These are phyloP conservation scores for Canariomyces notabilis DNA, from an alignment of 2,329 filamentous ascomycete species.

Conservation along the genomic window DNA sequence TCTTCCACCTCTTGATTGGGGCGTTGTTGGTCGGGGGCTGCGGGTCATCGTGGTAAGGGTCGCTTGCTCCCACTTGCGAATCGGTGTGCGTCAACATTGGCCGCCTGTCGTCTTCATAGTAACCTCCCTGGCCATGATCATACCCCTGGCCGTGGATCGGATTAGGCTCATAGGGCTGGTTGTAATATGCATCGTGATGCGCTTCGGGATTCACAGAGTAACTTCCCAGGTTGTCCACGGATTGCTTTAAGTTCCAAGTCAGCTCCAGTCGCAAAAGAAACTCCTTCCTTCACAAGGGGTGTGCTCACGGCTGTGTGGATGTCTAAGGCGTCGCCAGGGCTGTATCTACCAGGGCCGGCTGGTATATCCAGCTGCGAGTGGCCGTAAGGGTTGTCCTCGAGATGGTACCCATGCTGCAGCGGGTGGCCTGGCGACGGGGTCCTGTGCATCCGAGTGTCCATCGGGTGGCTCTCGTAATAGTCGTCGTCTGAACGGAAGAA, in stretches of 20 bases:
- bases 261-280: constrained; percentile 4
- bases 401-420: constrained; percentile 69
- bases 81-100: constrained; percentile 70
- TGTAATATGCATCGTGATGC: constrained; percentile 84
- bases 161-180: constrained; percentile 71
- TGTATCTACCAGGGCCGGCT: constrained; percentile 51
- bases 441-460: constrained; percentile 54
- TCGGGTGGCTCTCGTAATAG: constrained; percentile 50
- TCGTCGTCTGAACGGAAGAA: constrained; percentile 46
- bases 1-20: constrained; percentile 87
- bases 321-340: constrained; percentile 70
- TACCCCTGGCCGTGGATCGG: constrained; percentile 56
- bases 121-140: constrained; percentile 48
- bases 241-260: constrained; percentile 42
- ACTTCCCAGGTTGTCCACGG: constrained; percentile 45
- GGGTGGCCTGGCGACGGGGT: constrained; percentile 75
- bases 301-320: constrained; percentile 78
- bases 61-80: constrained; percentile 36
- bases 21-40: constrained; percentile 40
- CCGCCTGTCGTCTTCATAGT: constrained; percentile 64
- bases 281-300: not conserved
- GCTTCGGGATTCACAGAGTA: constrained; percentile 77
- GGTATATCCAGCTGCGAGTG: constrained; percentile 63
- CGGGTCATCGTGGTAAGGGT: constrained; percentile 43
- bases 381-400: constrained; percentile 71